phyloP scores from a whole-genome alignment of 164 flowering plant species.

The Vitis riparia region DNA sequence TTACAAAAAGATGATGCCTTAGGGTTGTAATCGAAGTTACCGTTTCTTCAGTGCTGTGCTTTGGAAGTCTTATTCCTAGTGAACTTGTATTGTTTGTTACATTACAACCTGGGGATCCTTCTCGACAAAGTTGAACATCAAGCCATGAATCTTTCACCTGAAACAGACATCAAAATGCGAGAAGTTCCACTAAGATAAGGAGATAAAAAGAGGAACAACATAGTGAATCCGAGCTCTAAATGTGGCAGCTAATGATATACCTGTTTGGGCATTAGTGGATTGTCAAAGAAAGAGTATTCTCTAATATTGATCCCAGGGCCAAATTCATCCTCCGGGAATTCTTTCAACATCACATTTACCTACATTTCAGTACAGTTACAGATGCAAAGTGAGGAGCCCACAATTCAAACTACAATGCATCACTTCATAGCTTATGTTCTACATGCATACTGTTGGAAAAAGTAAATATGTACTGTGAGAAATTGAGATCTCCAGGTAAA shows the following conservation, averaged over 20 bases:
- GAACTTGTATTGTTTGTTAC: constrained; percentile 47
- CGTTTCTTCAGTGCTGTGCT: constrained; percentile 81
- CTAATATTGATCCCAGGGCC: constrained; percentile 74
- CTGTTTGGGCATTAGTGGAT: constrained; percentile 71
- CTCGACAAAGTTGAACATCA: constrained; percentile 88
- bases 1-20: neutral
- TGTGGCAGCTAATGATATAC: constrained; percentile 25
- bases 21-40: constrained; percentile 33
- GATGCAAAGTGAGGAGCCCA: neutral
- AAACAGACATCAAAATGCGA: constrained; percentile 11
- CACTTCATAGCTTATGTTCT: too few relatives aligned
- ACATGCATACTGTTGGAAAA: too few relatives aligned
- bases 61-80: constrained; percentile 63
- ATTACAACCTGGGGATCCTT: constrained; percentile 53
- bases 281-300: constrained; percentile 85
- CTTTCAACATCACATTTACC: constrained; percentile 80
- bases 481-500: too few relatives aligned
- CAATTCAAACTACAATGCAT: too few relatives aligned
- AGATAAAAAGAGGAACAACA: neutral
- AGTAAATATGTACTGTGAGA: too few relatives aligned
- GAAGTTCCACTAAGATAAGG: neutral
- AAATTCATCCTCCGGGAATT: constrained; percentile 60
- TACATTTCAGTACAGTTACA: constrained; percentile 26
- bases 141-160: constrained; percentile 96
- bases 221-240: neutral